phyloP scores from a whole-genome alignment of 352 stramenopile genomes.

The Globisporangium echinulatum region DNA sequence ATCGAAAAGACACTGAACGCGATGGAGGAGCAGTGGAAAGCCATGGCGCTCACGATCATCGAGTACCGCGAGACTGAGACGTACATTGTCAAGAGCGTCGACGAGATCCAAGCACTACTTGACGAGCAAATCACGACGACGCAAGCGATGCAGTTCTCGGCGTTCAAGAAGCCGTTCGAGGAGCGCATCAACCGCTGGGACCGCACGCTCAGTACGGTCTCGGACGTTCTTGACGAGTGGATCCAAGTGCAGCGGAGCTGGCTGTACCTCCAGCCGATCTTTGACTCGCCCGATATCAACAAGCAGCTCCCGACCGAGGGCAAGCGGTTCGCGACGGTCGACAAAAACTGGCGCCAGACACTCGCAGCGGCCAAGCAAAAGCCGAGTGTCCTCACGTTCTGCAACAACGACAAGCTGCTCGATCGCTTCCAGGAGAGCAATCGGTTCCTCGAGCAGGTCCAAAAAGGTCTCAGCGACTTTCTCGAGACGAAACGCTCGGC shows the following conservation, averaged over 20 bases:
- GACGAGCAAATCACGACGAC: slow-evolving; percentile 96
- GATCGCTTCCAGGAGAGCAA: slow-evolving; percentile 92
- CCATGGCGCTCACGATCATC: slow-evolving; percentile 80
- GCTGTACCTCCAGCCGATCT: slow-evolving; percentile 96
- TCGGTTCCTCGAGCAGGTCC: slow-evolving; percentile 92
- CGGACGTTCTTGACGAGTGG: slow-evolving; percentile 93
- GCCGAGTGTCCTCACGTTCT: slow-evolving; percentile 86
- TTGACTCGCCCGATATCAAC: slow-evolving; percentile 94
- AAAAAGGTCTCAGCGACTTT: slow-evolving; percentile 94
- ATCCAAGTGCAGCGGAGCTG: slow-evolving; percentile 92
- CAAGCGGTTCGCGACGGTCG: slow-evolving; percentile 92
- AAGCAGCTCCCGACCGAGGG: slow-evolving; percentile 93
- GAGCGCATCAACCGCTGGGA: slow-evolving; percentile 92
- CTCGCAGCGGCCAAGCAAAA: slow-evolving; percentile 83
- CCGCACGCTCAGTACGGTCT: slow-evolving; percentile 82
- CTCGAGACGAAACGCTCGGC: slow-evolving; percentile 92
- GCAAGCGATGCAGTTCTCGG: slow-evolving; percentile 93
- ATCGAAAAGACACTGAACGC: slow-evolving; percentile 91
- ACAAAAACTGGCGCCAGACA: slow-evolving; percentile 94
- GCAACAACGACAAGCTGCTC: slow-evolving; percentile 89
- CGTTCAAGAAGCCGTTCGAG: slow-evolving; percentile 94
- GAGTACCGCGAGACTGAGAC: slow-evolving; percentile 91
- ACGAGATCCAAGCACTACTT: slow-evolving; percentile 91
- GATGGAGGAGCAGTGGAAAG: slow-evolving; percentile 90
- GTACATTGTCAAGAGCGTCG: slow-evolving; percentile 91